Conservation (phyloP, 2,329 filamentous ascomycete genomes). For the Pseudogymnoascus sp. region DNA sequence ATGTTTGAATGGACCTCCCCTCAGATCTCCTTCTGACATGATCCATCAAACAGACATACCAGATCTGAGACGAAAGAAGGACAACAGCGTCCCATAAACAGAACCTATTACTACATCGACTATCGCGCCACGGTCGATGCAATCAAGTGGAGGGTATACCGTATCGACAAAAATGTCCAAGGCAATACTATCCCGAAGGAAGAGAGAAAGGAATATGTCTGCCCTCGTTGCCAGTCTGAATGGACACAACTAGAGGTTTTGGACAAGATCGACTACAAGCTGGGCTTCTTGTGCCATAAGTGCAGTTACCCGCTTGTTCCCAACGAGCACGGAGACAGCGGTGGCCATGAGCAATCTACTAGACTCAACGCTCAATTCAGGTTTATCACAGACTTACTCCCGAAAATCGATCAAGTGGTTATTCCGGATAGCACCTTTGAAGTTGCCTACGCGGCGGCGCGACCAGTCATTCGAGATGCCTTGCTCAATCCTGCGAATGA, state of each 20-base stretch:
- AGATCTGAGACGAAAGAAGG: constrained; percentile 74
- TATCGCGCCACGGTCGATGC: constrained; percentile 91
- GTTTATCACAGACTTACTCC: constrained; percentile 69
- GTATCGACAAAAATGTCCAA: constrained; percentile 82
- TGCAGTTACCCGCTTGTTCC: constrained; percentile 61
- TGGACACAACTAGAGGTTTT: constrained; percentile 88
- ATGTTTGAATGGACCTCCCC: constrained; percentile 29
- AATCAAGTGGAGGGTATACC: constrained; percentile 89
- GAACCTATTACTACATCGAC: constrained; percentile 96
- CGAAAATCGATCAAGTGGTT: constrained; percentile 65
- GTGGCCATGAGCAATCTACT: constrained; percentile 66
- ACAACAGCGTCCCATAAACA: constrained; percentile 71
- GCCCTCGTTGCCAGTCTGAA: constrained; percentile 70
- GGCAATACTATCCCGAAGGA: constrained; percentile 69
- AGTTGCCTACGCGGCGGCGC: constrained; percentile 53
- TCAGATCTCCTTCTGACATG: neutral
- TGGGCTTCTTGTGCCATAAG: constrained; percentile 75
- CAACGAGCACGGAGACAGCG: constrained; percentile 59
- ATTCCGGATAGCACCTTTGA: constrained; percentile 72
- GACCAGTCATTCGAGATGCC: constrained; percentile 59
- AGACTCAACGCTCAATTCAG: constrained; percentile 72
- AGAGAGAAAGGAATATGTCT: constrained; percentile 90
- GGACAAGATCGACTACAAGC: constrained; percentile 58
- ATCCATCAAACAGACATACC: constrained; percentile 46
- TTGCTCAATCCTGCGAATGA: constrained; percentile 56